Evolutionary conservation across 257 asterid genomes (phyloP), one percentile per base, ranked within the genome.

Genomic region (Gentiana straminea): DNA sequence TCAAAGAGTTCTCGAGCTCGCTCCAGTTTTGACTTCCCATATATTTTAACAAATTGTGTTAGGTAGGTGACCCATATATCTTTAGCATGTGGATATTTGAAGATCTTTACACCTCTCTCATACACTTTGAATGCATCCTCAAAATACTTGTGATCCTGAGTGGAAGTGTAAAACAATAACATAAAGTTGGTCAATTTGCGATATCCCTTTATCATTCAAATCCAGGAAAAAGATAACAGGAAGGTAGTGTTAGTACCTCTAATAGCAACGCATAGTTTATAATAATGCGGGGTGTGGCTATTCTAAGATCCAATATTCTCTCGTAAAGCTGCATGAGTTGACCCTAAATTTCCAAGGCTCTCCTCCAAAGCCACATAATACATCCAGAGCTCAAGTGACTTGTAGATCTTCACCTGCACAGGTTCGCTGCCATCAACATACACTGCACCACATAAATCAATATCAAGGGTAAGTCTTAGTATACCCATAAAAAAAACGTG

Each of bases 291-390:
- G 99, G 98, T 8, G 99, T 92, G 57, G 97, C 99, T 59, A 92
- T 92, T 72, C 77, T 82, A 64, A 88, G 75, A 79, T 92, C 99
- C 74, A 92, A 64, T 71, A 92, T 85, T 60, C 86, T 73, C 71
- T 92, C 98, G 68, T 92, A 92, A 55, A 87, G n/a, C 98, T 62
- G 66, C 78, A 54, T 94, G 82, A 36, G 98, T 92, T 34, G 97
- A 83, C 70, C 88, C 95, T 77, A 92, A 66, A 62, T 68, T 72
- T 54, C 97, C 95, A 69, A 92, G 68, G 72, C 95, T 88, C 66
- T 91, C 98, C 84, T 91, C 97, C 84, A 92, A 72, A 74, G 87
- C 98, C 54, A 88, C 98, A 79, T 88, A 92, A 69, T 87, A 79
- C 32, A 94, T 70, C 98, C 98, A 91, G 6, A 91, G 83, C 60